Base-by-base conservation (phyloP, 768 basidiomycete species). In the Psilocybe azurescens region DNA sequence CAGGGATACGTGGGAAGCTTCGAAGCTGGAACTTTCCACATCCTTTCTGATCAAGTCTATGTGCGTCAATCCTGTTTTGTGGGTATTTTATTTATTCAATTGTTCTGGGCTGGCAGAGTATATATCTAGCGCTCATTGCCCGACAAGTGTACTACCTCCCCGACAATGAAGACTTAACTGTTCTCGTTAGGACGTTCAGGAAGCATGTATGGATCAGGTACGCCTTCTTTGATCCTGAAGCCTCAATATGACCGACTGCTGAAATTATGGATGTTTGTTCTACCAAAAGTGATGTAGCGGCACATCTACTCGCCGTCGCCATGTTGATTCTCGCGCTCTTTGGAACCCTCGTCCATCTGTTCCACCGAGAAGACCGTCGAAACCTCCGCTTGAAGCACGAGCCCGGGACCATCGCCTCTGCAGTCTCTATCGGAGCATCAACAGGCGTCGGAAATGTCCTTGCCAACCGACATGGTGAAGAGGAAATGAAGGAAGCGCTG, bases 391-490 rank as follows among this genome's bases (percentile, higher is more conserved):
- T 86, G 33, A 75, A 74, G 32, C 83, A 84, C 63, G 73, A 78
- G 52, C 83, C 83, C 0, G 83, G 85, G 16, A 86, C 86, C 4
- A 82, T 87, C 55, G 85, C 83, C 20, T 83, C 83, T 10, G 86
- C 86, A 11, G 80, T 85, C 11, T 79, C 82, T 41, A 80, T 86
- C 62, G 83, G 83, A 9, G 85, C 79, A 6, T 79, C 81, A 63
- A 84, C 83, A 3, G 78, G 77, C 30, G 76, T 86, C 64, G 83
- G 78, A 9, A 72, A 78, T 8, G 74, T 84, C 51, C 74, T 84
- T 3, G 77, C 78, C 5, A 77, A 77, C 16, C 75, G 75, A 49
- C 80, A 82, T 51, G 70, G 73, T 30, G 67, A 71, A 46, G 72
- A 74, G 51, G 82, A 82, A 5, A 78, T 86, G 46, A 68, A 69